These are phyloP conservation scores for Debaryomyces hansenii DNA, from an alignment of 805 yeast species.

Conservation along the genomic window DNA sequence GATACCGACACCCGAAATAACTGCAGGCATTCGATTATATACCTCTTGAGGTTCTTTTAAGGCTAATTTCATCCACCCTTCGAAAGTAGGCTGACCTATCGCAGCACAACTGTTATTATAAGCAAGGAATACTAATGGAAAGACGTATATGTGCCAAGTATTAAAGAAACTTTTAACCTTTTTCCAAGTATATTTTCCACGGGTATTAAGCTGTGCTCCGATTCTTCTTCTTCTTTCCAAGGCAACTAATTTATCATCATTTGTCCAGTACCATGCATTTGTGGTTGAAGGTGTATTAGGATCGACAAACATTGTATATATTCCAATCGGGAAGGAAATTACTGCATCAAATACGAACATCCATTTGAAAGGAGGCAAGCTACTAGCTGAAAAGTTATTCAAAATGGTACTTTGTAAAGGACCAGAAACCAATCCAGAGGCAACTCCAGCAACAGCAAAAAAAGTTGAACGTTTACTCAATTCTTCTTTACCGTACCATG, in stretches of 20 bases:
- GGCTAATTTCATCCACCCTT: constrained; percentile 35
- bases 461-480: constrained; percentile 28
- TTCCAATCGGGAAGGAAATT: constrained; percentile 31
- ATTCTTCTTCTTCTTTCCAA: constrained; percentile 44
- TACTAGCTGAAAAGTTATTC: constrained; percentile 18
- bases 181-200: constrained; percentile 39
- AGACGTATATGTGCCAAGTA: constrained; percentile 51
- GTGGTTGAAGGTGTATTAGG: constrained; percentile 38
- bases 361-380: constrained; percentile 32
- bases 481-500: constrained; percentile 27
- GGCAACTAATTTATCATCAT: constrained; percentile 41
- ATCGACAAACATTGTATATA: constrained; percentile 31
- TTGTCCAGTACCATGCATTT: constrained; percentile 29
- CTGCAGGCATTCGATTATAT: constrained; percentile 36
- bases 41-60: constrained; percentile 24
- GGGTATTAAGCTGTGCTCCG: constrained; percentile 43
- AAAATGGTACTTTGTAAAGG: constrained; percentile 32
- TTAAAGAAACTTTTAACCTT: constrained; percentile 42
- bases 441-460: constrained; percentile 29
- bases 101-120: constrained; percentile 37
- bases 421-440: constrained; percentile 30
- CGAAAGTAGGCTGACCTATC: constrained; percentile 34
- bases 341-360: constrained; percentile 34
- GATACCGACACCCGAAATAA: constrained; percentile 26
- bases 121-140: constrained; percentile 40